Conservation (phyloP, 2,329 filamentous ascomycete species). For the Paecilomyces sp. region DNA sequence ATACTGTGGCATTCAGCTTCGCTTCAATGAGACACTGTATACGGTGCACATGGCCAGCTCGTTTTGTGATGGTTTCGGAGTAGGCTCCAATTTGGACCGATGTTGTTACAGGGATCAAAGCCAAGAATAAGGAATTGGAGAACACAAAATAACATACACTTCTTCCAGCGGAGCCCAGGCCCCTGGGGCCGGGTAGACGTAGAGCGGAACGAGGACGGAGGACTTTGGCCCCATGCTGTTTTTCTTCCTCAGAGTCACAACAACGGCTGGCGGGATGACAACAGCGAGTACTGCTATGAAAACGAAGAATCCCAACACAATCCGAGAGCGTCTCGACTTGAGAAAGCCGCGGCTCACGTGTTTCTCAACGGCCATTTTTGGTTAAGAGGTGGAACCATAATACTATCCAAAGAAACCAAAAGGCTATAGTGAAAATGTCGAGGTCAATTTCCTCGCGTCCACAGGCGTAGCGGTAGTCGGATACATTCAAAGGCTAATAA, state of each 20-base stretch:
- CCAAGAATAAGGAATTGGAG: background rate
- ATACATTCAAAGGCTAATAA: background rate
- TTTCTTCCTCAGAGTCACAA: constrained; percentile 26
- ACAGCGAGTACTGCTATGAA: constrained; percentile 24
- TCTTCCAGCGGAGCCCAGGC: constrained; percentile 41
- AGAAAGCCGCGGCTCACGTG: constrained; percentile 24
- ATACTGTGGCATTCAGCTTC: constrained; percentile 26
- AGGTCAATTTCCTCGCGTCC: background rate
- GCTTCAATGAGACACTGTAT: background rate
- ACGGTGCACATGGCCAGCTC: constrained; percentile 1
- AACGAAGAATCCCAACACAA: constrained; percentile 16
- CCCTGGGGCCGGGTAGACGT: constrained; percentile 41
- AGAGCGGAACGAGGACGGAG: constrained; percentile 42
- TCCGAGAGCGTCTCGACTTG: constrained; percentile 20
- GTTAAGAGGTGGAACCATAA: constrained; percentile 7
- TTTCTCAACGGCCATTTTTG: constrained; percentile 17
- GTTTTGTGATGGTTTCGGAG: constrained; percentile 6
- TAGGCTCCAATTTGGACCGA: background rate
- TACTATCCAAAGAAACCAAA: background rate
- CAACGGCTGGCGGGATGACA: constrained; percentile 25
- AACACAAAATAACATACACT: constrained; percentile 26
- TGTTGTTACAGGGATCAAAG: constrained; percentile 3
- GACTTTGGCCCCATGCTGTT: constrained; percentile 27
- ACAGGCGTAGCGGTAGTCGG: background rate
- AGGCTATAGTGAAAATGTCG: background rate